These are phyloP conservation scores for Lagerstroemia speciosa DNA, from an alignment of 345 rosid species.

Conservation along the genomic window DNA sequence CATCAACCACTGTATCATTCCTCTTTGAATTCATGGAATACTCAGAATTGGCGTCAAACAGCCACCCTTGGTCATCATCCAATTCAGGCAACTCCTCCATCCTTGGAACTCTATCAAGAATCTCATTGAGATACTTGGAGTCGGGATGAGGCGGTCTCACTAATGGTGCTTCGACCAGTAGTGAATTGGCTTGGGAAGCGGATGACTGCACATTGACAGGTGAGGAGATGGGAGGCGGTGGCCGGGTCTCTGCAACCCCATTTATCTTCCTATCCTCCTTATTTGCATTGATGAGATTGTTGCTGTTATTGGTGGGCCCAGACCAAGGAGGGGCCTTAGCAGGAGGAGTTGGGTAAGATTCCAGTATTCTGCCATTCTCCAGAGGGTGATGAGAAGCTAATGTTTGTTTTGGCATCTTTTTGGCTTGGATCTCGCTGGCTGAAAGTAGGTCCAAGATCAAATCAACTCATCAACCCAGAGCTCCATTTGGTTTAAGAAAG, in stretches of 20 bases:
- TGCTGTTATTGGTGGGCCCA: conserved; percentile 16
- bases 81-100: conserved; percentile 40
- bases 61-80: conserved; percentile 54
- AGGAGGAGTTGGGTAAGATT: conserved; percentile 19
- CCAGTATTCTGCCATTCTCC: conserved; percentile 38
- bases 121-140: conserved; percentile 32
- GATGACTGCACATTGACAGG: conserved; percentile 18
- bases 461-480: background rate
- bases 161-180: conserved; percentile 22
- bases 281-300: conserved; percentile 20
- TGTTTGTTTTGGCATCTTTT: conserved; percentile 32
- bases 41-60: conserved; percentile 23
- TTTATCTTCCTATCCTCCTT: conserved; percentile 32
- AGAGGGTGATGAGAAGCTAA: conserved; percentile 18
- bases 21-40: conserved; percentile 25
- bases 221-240: conserved; percentile 14
- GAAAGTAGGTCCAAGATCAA: conserved; percentile 13
- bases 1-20: conserved; percentile 20
- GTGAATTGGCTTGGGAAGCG: conserved; percentile 22
- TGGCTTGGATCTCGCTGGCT: conserved; percentile 38
- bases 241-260: conserved; percentile 29
- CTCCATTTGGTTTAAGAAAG: background rate
- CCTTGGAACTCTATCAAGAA: conserved; percentile 42
- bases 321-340: conserved; percentile 17
- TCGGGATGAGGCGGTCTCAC: conserved; percentile 63